Base-by-base conservation (phyloP, 768 basidiomycete genomes). In the Mycena olivaceomarginata region DNA sequence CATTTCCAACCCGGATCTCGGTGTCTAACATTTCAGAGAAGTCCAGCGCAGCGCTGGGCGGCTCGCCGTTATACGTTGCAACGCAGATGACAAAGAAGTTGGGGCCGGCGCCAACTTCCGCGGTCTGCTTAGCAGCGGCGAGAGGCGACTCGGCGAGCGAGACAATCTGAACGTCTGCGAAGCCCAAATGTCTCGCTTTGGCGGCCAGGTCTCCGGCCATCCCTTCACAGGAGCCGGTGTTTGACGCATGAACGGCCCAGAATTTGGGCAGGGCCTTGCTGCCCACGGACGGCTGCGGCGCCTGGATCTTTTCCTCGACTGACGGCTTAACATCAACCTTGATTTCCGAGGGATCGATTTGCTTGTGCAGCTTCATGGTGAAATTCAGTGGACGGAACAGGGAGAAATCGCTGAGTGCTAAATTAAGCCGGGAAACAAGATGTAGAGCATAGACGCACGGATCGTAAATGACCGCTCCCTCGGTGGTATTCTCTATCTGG, bases 21-120 rank as follows among this genome's bases (percentile, higher is more conserved):
- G 3, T 31, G 18, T 78, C 77, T n/a, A 78, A 48, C 57, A 63
- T 64, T 5, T 78, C 77, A 11, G 73, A 71, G 13, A 78, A 78
- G 9, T 45, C 20, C 20, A 78, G 48, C 43, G 77, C 77, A 1
- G 73, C 31, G n/a, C 68, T 74, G 2, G 77, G 77, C 0, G 77
- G 77, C 67, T 78, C 77, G 65, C 77, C 77, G 40, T 78, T 78
- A 51, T 78, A 78, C 40, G 77, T 78, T 37, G 77, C 64, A 31
- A 78, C 77, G 41, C 53, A 78, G 31, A 78, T 53, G 8, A 78
- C 2, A 51, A 78, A 78, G 22, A 78, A 74, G 41, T 78, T 78
- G 8, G 74, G 40, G 5, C 70, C 77, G 7, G 59, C 69, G 6
- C 10, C 77, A 16, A 72, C 46, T 4, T 70, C 70, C 1, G 25